phyloP scores from a whole-genome alignment of 306 rosid genomes.

The Castanea crenata region DNA sequence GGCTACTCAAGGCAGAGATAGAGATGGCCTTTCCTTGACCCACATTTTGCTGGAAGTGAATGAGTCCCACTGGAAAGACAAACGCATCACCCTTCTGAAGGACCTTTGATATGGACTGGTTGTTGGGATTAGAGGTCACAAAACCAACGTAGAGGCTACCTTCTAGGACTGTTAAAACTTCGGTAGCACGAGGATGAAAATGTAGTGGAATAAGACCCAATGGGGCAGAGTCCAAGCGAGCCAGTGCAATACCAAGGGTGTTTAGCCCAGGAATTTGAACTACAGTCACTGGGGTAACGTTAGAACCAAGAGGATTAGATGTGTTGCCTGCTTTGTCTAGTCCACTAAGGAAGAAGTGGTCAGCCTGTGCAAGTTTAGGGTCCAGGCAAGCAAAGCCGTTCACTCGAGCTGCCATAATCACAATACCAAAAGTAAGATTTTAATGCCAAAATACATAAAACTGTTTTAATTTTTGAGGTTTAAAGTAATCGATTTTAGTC shows the following conservation, averaged over 20 bases:
- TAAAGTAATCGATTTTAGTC: too few relatives aligned
- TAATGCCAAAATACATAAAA: too few relatives aligned
- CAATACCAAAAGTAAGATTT: background rate
- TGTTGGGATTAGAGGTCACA: slow-evolving; percentile 22
- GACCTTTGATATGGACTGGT: slow-evolving; percentile 24
- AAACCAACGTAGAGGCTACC: slow-evolving; percentile 17
- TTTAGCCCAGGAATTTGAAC: slow-evolving; percentile 26
- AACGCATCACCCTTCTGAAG: slow-evolving; percentile 26
- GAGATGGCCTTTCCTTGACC: slow-evolving; percentile 16
- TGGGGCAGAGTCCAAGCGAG: slow-evolving; percentile 19
- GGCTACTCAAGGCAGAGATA: slow-evolving; percentile 22
- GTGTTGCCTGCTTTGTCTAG: slow-evolving; percentile 25
- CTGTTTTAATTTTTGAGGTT: too few relatives aligned
- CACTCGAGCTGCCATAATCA: background rate
- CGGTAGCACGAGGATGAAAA: slow-evolving; percentile 23
- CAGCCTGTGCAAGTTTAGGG: slow-evolving; percentile 10
- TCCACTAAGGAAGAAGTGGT: slow-evolving; percentile 17
- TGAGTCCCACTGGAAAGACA: slow-evolving; percentile 21
- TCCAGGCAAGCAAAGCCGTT: slow-evolving; percentile 21
- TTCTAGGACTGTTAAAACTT: slow-evolving; percentile 12
- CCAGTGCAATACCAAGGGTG: slow-evolving; percentile 23
- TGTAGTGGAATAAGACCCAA: slow-evolving; percentile 18
- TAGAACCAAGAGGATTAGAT: slow-evolving; percentile 12
- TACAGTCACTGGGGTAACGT: slow-evolving; percentile 10
- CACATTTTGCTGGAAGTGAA: slow-evolving; percentile 20